Base-by-base conservation (phyloP, 805 yeast species). In the Starmerella powellii region DNA sequence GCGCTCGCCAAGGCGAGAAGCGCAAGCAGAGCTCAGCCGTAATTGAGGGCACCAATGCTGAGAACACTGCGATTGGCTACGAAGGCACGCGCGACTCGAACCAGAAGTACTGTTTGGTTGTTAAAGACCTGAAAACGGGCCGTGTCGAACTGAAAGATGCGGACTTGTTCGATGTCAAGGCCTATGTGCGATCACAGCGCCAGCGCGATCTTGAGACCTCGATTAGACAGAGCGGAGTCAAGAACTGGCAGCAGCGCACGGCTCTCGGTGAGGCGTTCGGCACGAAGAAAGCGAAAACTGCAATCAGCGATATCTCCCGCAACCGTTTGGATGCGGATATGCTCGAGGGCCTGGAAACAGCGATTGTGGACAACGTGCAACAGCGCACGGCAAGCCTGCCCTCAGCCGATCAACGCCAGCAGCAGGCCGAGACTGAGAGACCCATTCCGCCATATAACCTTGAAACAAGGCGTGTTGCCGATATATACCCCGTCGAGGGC, bases 261-360 rank as follows among this genome's bases (percentile, higher is more conserved):
- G 80, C 84, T 2, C 71, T 91, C 57, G 98, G 98, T 57, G 88
- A 85, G 63, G 93, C 91, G 2, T 91, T 91, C 55, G 98, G 98
- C 71, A 88, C 98, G 44, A 87, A 83, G 66, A 87, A 78, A 66
- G 96, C 96, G 48, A 88, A 85, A 66, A 80, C 84, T 54, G 94
- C 94, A 28, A 81, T 91, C 56, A 66, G 73, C 39, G 88, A 80
- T 58, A 63, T 76, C 55, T 91, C 79, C 56, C 76, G 80, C 61
- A 91, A 91, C 64, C 72, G 81, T 54, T 78, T 91, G 56, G 96
- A 91, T 59, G 72, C 95, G 2, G 93, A 76, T 40, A 74, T 77
- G 61, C 71, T 91, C 51, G 80, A 73, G 42, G 80, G 72, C 46
- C 67, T 77, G 39, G 91, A 88, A 58, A 61, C 74, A 46, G 91